Evolutionary conservation across 495 filamentous ascomycete species (phyloP), one percentile per base, ranked within the genome.

Genomic region (Penicillium fimorum): DNA sequence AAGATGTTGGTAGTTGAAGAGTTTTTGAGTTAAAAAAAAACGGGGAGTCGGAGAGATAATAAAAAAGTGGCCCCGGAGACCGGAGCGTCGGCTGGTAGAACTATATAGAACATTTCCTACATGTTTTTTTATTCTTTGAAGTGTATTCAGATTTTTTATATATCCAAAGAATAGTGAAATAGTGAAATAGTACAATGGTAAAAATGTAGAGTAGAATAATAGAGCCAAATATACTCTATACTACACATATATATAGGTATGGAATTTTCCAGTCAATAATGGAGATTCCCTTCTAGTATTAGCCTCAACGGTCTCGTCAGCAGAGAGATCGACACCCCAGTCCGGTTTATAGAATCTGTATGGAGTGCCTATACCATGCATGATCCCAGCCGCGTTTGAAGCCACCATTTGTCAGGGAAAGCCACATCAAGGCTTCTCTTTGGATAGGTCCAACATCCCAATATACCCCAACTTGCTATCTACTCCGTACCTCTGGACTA

Each of bases 1-100:
- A 15, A n/a, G 35, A n/a, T 8, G 35, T 38, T 38, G 42, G 22
- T 27, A 57, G 33, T 59, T 46, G 57, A 65, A 68, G 61, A 63
- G 60, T 60, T 65, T 63, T 64, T 60, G 57, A 57, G 53, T 22
- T 27, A 27, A 27, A 27, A 27, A 27, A 27, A 27, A 27, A 27
- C 25, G 33, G 33, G n/a, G 6, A 46, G 29, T 29, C 30, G 43
- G 32, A 29, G 24, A 18, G 25, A 27, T 27, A 27, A 27, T 3
- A 27, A 27, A 27, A 27, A 27, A 27, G 25, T 27, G 25, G 25
- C 25, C 25, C 25, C 25, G 25, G 25, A 27, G 25, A 27, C 25
- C 25, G 25, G 25, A 27, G 2, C 15, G 32, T 35, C 32, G 15
- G 32, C 11, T 33, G 33, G 5, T 37, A 8, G 35, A 38, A 38